phyloP scores from a whole-genome alignment of 805 yeast genomes.

The Kazachstania bromeliacearum region DNA sequence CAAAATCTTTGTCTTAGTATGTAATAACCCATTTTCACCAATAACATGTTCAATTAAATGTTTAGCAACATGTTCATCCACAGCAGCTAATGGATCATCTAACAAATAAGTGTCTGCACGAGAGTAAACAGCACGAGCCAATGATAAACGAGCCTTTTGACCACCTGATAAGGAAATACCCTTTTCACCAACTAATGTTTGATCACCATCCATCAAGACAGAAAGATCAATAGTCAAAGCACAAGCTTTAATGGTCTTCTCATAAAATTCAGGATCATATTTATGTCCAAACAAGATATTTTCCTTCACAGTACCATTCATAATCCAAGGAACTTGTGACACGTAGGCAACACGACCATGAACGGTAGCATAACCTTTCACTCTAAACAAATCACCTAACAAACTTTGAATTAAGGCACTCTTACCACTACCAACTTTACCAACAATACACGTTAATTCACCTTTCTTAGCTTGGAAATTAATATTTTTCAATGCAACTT shows the following conservation, averaged over 20 bases:
- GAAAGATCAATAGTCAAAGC: constrained; percentile 72
- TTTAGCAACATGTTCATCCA: constrained; percentile 92
- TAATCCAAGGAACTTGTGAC: constrained; percentile 93
- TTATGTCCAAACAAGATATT: constrained; percentile 85
- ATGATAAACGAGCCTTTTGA: constrained; percentile 88
- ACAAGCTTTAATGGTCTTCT: constrained; percentile 76
- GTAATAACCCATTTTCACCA: constrained; percentile 70
- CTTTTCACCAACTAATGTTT: constrained; percentile 91
- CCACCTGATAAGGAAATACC: constrained; percentile 97
- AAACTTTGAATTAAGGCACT: constrained; percentile 72
- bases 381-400: constrained; percentile 72
- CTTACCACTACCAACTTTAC: constrained; percentile 86
- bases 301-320: constrained; percentile 88
- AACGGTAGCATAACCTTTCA: constrained; percentile 59
- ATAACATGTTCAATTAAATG: constrained; percentile 76
- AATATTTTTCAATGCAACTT: constrained; percentile 56
- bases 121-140: constrained; percentile 93
- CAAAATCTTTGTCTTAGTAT: constrained; percentile 62
- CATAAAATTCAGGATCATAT: constrained; percentile 73
- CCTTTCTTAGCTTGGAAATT: constrained; percentile 61
- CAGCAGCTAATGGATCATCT: constrained; percentile 93
- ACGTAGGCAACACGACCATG: constrained; percentile 83
- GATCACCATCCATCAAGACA: constrained; percentile 80
- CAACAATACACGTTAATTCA: constrained; percentile 75
- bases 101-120: constrained; percentile 84